These are phyloP conservation scores for Aspergillus incahuasiensis DNA, from an alignment of 495 filamentous ascomycete species.

Conservation along the genomic window DNA sequence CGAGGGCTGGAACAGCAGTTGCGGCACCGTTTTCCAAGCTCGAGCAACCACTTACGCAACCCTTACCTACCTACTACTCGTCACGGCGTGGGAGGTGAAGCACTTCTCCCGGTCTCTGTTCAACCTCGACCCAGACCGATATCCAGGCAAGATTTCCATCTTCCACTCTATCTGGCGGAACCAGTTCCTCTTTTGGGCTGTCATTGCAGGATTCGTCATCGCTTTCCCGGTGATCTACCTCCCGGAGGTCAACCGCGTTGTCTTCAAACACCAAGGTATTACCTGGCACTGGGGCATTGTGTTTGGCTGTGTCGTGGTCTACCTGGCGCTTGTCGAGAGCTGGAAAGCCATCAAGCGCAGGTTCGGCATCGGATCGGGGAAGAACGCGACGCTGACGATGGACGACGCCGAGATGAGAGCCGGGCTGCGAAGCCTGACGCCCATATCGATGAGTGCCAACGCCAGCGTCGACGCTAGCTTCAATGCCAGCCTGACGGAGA, in stretches of 20 bases:
- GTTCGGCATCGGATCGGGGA: constrained; percentile 34
- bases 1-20: constrained; percentile 46
- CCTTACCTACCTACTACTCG: constrained; percentile 67
- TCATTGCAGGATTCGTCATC: constrained; percentile 59
- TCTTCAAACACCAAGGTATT: constrained; percentile 74
- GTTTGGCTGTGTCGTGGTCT: constrained; percentile 55
- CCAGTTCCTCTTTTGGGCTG: constrained; percentile 69
- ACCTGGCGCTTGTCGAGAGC: constrained; percentile 56
- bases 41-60: constrained; percentile 73
- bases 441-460: constrained; percentile 29
- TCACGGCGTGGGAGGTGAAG: constrained; percentile 75
- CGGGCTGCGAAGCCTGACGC: constrained; percentile 21
- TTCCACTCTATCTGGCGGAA: constrained; percentile 66
- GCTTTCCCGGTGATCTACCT: constrained; percentile 74
- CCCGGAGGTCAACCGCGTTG: constrained; percentile 58
- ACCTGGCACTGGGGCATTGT: constrained; percentile 69
- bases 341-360: constrained; percentile 64
- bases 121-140: constrained; percentile 52
- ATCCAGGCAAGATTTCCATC: constrained; percentile 45
- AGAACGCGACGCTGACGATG: constrained; percentile 27
- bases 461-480: constrained; percentile 34
- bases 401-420: constrained; percentile 31
- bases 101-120: constrained; percentile 66
- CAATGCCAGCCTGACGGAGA: constrained; percentile 35
- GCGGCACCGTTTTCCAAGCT: constrained; percentile 66